phyloP scores from a whole-genome alignment of 257 asterid species.

The Plantago elongata region DNA sequence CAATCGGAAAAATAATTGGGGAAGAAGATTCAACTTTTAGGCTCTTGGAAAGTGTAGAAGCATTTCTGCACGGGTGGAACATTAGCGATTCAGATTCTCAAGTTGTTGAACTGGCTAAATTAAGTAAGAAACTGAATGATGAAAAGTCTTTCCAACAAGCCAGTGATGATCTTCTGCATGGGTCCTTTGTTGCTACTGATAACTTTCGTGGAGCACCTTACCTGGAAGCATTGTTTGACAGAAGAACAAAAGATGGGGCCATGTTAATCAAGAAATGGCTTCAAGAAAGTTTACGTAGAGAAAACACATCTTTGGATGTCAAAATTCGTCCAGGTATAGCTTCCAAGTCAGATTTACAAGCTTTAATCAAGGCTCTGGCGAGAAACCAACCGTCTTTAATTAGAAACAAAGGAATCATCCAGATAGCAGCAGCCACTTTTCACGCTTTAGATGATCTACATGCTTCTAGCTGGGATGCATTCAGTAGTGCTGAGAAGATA shows the following conservation, averaged over 20 bases:
- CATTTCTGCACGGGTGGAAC: constrained; percentile 85
- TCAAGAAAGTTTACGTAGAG: constrained; percentile 73
- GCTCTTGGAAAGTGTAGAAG: constrained; percentile 67
- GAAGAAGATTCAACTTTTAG: constrained; percentile 47
- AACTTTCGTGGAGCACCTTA: constrained; percentile 77
- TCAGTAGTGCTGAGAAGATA: constrained; percentile 88
- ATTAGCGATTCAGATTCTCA: constrained; percentile 40
- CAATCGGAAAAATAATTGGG: constrained; percentile 45
- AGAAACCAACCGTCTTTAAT: constrained; percentile 52
- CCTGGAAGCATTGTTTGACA: constrained; percentile 77
- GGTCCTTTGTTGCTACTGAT: constrained; percentile 79
- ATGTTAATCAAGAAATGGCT: constrained; percentile 92
- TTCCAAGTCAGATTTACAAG: constrained; percentile 60
- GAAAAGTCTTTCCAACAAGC: constrained; percentile 29
- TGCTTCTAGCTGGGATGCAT: constrained; percentile 83
- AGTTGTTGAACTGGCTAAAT: constrained; percentile 43
- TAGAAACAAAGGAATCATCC: constrained; percentile 81
- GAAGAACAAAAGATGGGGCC: constrained; percentile 77
- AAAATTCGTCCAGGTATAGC: constrained; percentile 66
- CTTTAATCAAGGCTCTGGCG: constrained; percentile 63
- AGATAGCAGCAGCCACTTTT: constrained; percentile 73
- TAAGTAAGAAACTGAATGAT: constrained; percentile 43
- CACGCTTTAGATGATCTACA: constrained; percentile 58
- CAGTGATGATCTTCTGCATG: constrained; percentile 46
- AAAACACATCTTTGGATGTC: constrained; percentile 47